Evolutionary conservation across 768 basidiomycete species (phyloP).

Genomic region (Brasilioporus rufonigricans): DNA sequence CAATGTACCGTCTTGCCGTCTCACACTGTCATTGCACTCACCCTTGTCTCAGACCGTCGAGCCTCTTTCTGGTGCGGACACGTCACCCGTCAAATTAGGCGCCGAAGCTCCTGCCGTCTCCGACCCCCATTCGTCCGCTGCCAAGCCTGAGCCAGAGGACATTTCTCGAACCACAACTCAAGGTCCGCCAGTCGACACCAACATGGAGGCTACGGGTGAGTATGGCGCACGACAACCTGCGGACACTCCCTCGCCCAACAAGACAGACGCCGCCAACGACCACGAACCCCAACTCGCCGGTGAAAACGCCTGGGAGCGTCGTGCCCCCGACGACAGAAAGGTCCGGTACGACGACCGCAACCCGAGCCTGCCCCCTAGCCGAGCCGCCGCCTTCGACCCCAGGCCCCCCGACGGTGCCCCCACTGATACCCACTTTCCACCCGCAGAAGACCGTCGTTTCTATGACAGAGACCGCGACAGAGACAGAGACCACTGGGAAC

Average conservation of each 20-base stretch:
- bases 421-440: conserved; percentile 14
- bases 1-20: conserved; percentile 34
- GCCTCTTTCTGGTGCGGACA: conserved; percentile 27
- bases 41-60: conserved; percentile 21
- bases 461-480: conserved; percentile 36
- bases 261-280: conserved; percentile 29
- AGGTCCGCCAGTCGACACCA: conserved; percentile 7
- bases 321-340: conserved; percentile 31
- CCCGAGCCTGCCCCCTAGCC: conserved; percentile 13
- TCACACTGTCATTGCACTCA: conserved; percentile 4
- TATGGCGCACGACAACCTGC: conserved; percentile 23
- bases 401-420: conserved; percentile 8
- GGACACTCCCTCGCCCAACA: conserved; percentile 24
- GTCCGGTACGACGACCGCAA: conserved; percentile 26
- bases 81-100: conserved; percentile 19
- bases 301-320: conserved; percentile 30
- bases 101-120: conserved; percentile 16
- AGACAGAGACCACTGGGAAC: conserved; percentile 27
- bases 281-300: conserved; percentile 27
- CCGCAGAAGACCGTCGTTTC: conserved; percentile 30
- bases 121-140: conserved; percentile 8
- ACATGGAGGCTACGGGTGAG: conserved; percentile 27
- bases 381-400: conserved; percentile 9
- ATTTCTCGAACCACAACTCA: background rate
- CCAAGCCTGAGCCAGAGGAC: conserved; percentile 14